Evolutionary conservation across 352 stramenopile genomes (phyloP).

Genomic region (Globisporangium takayamanum): DNA sequence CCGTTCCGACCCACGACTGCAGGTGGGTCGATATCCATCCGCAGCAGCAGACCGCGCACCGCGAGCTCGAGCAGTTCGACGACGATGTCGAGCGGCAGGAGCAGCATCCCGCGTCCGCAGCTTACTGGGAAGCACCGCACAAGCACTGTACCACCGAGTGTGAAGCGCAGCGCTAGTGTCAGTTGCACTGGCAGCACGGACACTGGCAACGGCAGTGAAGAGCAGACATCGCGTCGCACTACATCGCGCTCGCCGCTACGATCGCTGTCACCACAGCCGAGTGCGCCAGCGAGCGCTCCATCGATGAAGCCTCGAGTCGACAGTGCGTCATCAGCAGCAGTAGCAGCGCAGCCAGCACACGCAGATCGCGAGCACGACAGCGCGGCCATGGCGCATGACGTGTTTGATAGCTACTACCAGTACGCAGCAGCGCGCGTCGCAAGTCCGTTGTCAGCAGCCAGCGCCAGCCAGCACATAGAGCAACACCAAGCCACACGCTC

Average conservation of each 20-base stretch:
- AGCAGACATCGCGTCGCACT: background rate
- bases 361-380: no score
- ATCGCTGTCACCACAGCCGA: background rate
- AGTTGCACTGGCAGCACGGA: background rate
- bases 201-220: background rate
- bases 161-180: slow-evolving; percentile 4
- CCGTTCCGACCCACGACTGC: slow-evolving; percentile 6
- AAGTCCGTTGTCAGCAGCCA: no score
- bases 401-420: no score
- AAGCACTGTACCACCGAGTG: background rate
- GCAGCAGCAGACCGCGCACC: slow-evolving; percentile 1
- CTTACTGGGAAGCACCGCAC: background rate
- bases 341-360: no score
- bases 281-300: background rate
- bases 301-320: no score
- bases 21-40: background rate
- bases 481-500: no score
- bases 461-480: no score
- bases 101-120: background rate
- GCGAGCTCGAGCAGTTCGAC: slow-evolving; percentile 1
- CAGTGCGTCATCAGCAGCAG: no score
- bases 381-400: no score
- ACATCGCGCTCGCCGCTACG: background rate
- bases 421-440: no score
- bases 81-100: slow-evolving; percentile 1